These are phyloP conservation scores for Apiotrichum gracile DNA, from an alignment of 1,284 basidiomycete species.

Conservation along the genomic window DNA sequence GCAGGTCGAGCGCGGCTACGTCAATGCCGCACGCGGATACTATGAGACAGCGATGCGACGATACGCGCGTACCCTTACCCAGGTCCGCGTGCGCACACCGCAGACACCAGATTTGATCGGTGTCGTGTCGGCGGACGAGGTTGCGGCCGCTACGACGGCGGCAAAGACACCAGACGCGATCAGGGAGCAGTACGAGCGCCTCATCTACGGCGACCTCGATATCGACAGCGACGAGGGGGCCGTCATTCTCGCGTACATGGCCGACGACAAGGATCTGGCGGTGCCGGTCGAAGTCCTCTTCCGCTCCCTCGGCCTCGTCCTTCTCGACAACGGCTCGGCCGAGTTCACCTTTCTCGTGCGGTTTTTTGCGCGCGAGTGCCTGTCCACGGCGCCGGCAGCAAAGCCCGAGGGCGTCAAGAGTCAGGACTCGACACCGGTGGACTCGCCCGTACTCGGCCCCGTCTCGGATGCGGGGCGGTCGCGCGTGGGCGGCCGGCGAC, in stretches of 20 bases:
- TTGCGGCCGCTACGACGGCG: conserved; percentile 17
- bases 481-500: neutral
- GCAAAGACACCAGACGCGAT: conserved; percentile 47
- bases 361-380: conserved; percentile 58
- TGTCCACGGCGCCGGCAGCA: neutral
- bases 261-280: conserved; percentile 78
- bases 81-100: conserved; percentile 58
- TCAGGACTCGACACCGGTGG: conserved; percentile 18
- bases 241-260: conserved; percentile 75
- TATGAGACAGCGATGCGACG: conserved; percentile 94
- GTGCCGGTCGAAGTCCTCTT: conserved; percentile 73
- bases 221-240: conserved; percentile 58
- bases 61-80: conserved; percentile 74
- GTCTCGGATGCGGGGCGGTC: conserved; percentile 29
- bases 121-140: conserved; percentile 29
- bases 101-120: conserved; percentile 42
- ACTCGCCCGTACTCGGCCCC: conserved; percentile 27
- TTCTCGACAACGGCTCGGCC: conserved; percentile 86
- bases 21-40: conserved; percentile 76
- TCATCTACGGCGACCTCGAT: conserved; percentile 60
- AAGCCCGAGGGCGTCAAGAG: neutral
- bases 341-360: conserved; percentile 79
- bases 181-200: conserved; percentile 50
- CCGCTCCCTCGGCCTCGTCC: conserved; percentile 75
- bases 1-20: conserved; percentile 85